Base-by-base conservation (phyloP, 176 grass and related monocot species). In the Saccharum officinarum region DNA sequence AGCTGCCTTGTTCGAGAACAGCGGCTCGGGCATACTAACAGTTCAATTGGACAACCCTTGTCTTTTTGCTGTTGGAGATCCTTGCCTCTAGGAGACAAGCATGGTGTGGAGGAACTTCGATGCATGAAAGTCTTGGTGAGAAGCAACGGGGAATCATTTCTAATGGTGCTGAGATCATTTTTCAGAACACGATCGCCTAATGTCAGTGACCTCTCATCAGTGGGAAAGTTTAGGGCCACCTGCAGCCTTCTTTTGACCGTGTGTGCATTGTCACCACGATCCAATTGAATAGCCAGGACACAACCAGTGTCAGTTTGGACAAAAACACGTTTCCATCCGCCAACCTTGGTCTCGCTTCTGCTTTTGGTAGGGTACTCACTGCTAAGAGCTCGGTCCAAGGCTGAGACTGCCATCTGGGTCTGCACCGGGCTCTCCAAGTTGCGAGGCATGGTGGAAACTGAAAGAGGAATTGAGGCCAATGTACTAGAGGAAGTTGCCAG, bases 231-330 rank as follows among this genome's bases (percentile, higher is more conserved):
- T 20, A 95, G 90, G 49, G 80, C 93, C 12, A 90, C 42, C 82
- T 95, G 93, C 42, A 95, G 78, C 66, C 76, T 95, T 70, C 88
- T 90, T 77, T 95, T 95, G 73, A 95, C 93, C 2, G 90, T 92
- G 75, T 95, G 93, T 31, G 73, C 93, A 81, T 84, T 95, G 79
- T 90, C 90, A 63, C 85, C 85, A 12, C 93, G 85, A 78, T 95
- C 90, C 33, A 92, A 65, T 73, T 90, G 82, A 78, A 95, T 49
- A 82, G 85, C 85, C 63, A 90, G 52, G 8, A 92, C 93, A 42
- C 83, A 88, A 5, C 93, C 93, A n/a, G 65, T 84, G 30, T 95
- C 90, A 17, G 90, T 92, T 55, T 95, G 93, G 22, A 95, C 90
- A 80, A 95, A 92, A 26, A 92, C 55, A 47, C 90, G 93, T 71